Conservation (phyloP, 805 yeast genomes). For the Ogataea pignaliae region DNA sequence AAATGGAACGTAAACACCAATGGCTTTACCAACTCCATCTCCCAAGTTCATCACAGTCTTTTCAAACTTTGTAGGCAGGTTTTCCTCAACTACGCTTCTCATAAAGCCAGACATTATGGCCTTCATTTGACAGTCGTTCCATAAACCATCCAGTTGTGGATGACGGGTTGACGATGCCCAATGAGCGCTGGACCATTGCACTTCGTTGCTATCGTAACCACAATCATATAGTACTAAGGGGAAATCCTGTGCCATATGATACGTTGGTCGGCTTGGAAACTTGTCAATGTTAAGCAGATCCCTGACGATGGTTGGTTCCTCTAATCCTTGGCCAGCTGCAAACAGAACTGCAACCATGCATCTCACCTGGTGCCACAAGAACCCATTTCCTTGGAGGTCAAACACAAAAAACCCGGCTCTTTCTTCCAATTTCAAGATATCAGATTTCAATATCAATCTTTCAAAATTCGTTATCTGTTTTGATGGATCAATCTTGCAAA, state of each 20-base stretch:
- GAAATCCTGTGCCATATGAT: constrained; percentile 84
- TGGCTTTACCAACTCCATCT: constrained; percentile 70
- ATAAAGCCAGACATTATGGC: constrained; percentile 48
- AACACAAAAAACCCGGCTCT: constrained; percentile 52
- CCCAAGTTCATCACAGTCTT: constrained; percentile 47
- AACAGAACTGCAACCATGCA: constrained; percentile 88
- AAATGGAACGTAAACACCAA: constrained; percentile 53
- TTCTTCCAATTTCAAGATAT: constrained; percentile 17
- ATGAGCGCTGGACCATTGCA: constrained; percentile 57
- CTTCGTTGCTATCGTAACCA: constrained; percentile 47
- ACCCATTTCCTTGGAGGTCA: constrained; percentile 83
- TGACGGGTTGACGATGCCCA: constrained; percentile 37
- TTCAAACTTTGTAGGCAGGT: constrained; percentile 21
- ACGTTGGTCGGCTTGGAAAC: constrained; percentile 66
- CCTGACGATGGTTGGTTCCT: constrained; percentile 51
- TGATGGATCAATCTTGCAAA: constrained; percentile 91
- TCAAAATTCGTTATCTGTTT: constrained; percentile 80
- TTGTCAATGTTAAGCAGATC: constrained; percentile 54
- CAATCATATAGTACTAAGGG: constrained; percentile 89
- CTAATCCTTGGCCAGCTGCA: constrained; percentile 74
- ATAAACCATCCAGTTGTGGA: constrained; percentile 43
- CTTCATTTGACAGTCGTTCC: constrained; percentile 56
- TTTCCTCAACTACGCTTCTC: constrained; percentile 33
- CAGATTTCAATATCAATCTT: constrained; percentile 50
- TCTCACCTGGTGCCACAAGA: constrained; percentile 96